Conservation (phyloP, 768 basidiomycete genomes). For the Psilocybe sp. region DNA sequence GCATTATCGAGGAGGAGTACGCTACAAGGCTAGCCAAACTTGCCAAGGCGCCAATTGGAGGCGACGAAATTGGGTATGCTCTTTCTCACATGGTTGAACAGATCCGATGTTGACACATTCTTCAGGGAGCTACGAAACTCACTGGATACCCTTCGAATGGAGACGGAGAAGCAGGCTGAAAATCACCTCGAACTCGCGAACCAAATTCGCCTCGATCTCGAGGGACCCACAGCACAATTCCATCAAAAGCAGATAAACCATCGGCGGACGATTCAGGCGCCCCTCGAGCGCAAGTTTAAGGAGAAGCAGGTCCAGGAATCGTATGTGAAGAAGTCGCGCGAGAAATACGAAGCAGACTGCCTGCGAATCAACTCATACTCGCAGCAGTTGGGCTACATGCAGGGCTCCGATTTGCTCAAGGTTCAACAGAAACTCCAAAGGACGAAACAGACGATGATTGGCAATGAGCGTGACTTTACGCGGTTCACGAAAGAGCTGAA, state of each 20-base stretch:
- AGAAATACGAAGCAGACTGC: constrained; percentile 89
- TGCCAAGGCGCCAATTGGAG: constrained; percentile 73
- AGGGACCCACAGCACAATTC: constrained; percentile 59
- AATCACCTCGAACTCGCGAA: constrained; percentile 71
- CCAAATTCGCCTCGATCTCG: constrained; percentile 71
- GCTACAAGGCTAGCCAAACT: constrained; percentile 77
- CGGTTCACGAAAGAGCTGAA: constrained; percentile 75
- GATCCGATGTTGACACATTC: background rate
- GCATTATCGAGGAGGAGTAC: constrained; percentile 91
- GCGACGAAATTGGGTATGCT: constrained; percentile 86
- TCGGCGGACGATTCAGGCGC: constrained; percentile 64
- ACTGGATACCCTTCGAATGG: constrained; percentile 73
- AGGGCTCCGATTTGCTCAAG: constrained; percentile 88
- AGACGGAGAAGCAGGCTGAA: constrained; percentile 79
- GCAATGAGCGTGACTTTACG: constrained; percentile 87
- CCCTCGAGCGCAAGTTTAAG: constrained; percentile 87
- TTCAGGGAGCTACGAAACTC: constrained; percentile 76
- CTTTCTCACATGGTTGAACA: background rate
- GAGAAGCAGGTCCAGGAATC: constrained; percentile 81
- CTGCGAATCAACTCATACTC: constrained; percentile 87
- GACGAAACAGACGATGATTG: constrained; percentile 81
- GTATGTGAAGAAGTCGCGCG: constrained; percentile 81
- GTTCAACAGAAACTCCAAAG: constrained; percentile 79
- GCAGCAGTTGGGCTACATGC: constrained; percentile 78
- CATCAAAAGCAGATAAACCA: constrained; percentile 63